Evolutionary conservation across 2,329 filamentous ascomycete species (phyloP), one percentile per base, ranked within the genome.

Genomic region (Monosporascus cannonballus): DNA sequence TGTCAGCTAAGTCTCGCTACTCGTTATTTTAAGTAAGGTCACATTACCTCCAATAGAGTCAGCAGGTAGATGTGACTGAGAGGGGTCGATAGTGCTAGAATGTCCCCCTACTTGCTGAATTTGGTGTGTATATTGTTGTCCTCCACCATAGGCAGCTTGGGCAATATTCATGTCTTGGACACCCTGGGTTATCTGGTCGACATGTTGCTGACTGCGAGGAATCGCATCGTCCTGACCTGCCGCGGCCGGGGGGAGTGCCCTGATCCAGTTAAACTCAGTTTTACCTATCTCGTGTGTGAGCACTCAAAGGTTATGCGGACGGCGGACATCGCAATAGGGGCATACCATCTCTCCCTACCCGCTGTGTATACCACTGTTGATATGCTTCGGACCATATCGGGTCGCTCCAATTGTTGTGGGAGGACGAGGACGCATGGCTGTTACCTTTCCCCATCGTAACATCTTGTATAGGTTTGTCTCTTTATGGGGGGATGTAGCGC

Each of bases 391-490:
- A 56, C 59, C 59, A 65, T 56, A 59, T 62, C 56, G 56, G 61
- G 14, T 61, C 58, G 52, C 60, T 64, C 61, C 62, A 63, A 51
- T 55, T 51, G 48, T 59, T 59, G 58, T 59, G 53, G 49, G 59
- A 49, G 48, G 53, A 53, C 51, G 59, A 49, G 49, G 53, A 60
- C 58, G 56, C 53, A 54, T 64, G 61, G 54, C 60, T 60, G 47
- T 60, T 59, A 54, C 59, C 45, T 48, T 51, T 57, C 49, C 57
- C 60, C 64, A 66, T 66, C 59, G 60, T 66, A 59, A 58, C 64
- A 66, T 66, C 48, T 62, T 65, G 58, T 53, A 58, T 50, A 52
- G 54, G 50, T 54, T 47, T 47, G 54, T 56, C 52, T 34, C 30
- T 11, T 61, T 56, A 61, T 61, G 55, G 53, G 59, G 60, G 53